Percentiles rank a stretch among this genome's conserved stretches.
These are phyloP conservation scores for Yamadazyma insecticola DNA, from an alignment of 805 yeast genomes.

Conservation along the genomic window DNA sequence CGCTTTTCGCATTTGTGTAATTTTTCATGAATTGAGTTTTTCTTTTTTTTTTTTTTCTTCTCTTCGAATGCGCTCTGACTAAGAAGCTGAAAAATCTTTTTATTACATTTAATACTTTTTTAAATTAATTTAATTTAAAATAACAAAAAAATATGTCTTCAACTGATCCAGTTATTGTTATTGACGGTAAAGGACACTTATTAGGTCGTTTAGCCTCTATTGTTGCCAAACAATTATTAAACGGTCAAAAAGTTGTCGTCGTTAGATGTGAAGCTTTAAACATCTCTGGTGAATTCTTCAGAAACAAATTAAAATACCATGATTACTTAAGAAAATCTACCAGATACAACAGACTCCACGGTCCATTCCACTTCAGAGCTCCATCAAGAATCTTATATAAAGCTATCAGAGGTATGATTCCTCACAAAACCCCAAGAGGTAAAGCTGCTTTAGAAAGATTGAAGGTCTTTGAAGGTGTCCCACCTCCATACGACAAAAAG, in stretches of 20 bases:
- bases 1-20: neutral
- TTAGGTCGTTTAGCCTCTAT: constrained; percentile 99
- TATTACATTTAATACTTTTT: too few species aligned
- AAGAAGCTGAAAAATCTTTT: too few species aligned
- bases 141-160: constrained; percentile 52
- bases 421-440: constrained; percentile 99
- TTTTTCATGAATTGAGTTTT: too few species aligned
- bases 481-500: constrained; percentile 99
- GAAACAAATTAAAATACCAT: constrained; percentile 99
- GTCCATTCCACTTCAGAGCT: constrained; percentile 99
- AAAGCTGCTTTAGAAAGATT: constrained; percentile 99
- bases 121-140: neutral
- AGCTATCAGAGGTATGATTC: constrained; percentile 99
- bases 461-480: constrained; percentile 99
- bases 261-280: constrained; percentile 97
- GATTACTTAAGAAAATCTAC: constrained; percentile 99
- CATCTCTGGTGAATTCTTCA: constrained; percentile 99
- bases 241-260: constrained; percentile 96
- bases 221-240: constrained; percentile 96
- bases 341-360: constrained; percentile 96
- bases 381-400: constrained; percentile 99
- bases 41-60: neutral
- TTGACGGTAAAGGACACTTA: constrained; percentile 99
- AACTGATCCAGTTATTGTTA: constrained; percentile 95
- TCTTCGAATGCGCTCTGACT: too few species aligned